These are phyloP conservation scores for Zelonia costaricensis DNA, from an alignment of 208 protist species.

Conservation along the genomic window DNA sequence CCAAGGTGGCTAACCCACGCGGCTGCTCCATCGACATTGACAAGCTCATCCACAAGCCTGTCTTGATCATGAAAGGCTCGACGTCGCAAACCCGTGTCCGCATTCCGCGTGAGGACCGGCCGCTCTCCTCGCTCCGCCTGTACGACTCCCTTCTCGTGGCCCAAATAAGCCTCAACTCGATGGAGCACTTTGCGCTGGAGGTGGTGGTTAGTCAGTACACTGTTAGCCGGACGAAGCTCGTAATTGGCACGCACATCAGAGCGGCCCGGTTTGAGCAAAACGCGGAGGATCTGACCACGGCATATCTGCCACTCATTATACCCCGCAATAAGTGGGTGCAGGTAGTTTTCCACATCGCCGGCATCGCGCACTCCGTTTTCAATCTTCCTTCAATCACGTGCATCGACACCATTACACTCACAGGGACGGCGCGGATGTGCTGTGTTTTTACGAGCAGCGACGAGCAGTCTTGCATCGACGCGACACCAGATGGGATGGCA, in stretches of 20 bases:
- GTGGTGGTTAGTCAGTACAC: slow-evolving; percentile 45
- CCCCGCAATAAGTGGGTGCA: slow-evolving; percentile 85
- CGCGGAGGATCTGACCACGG: slow-evolving; percentile 33
- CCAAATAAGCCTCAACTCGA: slow-evolving; percentile 50
- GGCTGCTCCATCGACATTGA: slow-evolving; percentile 67
- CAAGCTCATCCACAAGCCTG: slow-evolving; percentile 30
- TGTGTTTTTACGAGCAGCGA: slow-evolving; percentile 54
- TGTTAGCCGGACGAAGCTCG: slow-evolving; percentile 55
- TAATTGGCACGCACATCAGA: slow-evolving; percentile 68
- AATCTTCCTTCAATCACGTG: slow-evolving; percentile 51
- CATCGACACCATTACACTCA: slow-evolving; percentile 67
- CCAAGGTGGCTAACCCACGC: slow-evolving; percentile 55
- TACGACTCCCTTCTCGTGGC: slow-evolving; percentile 49
- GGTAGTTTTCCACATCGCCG: slow-evolving; percentile 77
- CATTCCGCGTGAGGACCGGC: slow-evolving; percentile 65
- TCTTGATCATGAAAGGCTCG: slow-evolving; percentile 63
- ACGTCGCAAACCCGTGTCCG: slow-evolving; percentile 45
- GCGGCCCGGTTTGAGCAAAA: slow-evolving; percentile 37
- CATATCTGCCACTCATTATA: slow-evolving; percentile 73
- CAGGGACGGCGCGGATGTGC: slow-evolving; percentile 48
- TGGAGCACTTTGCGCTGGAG: slow-evolving; percentile 73
- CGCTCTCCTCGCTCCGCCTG: slow-evolving; percentile 46
- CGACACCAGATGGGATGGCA: slow-evolving; percentile 59
- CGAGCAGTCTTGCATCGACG: slow-evolving; percentile 72
- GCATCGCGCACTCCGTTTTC: slow-evolving; percentile 69